phyloP scores from a whole-genome alignment of 2,329 filamentous ascomycete species.

The Ophiosphaerella korrae region DNA sequence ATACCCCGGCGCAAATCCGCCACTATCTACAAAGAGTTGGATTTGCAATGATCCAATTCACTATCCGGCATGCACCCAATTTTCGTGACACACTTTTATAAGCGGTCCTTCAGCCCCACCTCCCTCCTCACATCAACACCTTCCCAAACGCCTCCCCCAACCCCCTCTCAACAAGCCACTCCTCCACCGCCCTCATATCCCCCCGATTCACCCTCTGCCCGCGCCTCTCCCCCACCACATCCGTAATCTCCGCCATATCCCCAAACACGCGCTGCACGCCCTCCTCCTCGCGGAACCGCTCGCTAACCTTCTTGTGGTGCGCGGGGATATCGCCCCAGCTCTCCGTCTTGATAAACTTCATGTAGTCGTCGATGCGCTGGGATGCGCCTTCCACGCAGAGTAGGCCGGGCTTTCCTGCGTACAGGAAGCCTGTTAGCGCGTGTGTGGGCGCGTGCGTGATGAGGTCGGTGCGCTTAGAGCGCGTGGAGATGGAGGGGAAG shows the following conservation, averaged over 20 bases:
- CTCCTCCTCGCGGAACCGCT: constrained; percentile 54
- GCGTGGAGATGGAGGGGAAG: constrained; percentile 65
- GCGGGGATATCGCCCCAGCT: constrained; percentile 67
- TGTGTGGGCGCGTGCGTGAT: constrained; percentile 60
- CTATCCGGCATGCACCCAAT: too few relatives aligned
- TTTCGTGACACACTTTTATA: too few relatives aligned
- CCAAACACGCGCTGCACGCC: constrained; percentile 51
- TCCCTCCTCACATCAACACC: constrained; percentile 38
- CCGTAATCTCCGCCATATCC: constrained; percentile 65
- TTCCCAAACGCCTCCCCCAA: constrained; percentile 54
- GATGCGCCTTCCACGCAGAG: constrained; percentile 59
- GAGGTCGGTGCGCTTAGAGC: constrained; percentile 63
- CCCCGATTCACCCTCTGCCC: constrained; percentile 58
- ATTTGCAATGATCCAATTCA: too few relatives aligned
- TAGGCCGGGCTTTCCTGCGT: constrained; percentile 64
- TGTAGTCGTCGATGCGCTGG: constrained; percentile 60
- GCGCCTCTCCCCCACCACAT: constrained; percentile 54
- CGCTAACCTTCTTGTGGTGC: constrained; percentile 67
- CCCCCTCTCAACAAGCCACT: constrained; percentile 54
- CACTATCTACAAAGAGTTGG: too few relatives aligned
- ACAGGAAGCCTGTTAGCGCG: constrained; percentile 62
- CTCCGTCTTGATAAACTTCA: constrained; percentile 67
- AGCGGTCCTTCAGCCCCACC: too few relatives aligned
- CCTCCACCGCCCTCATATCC: constrained; percentile 60
- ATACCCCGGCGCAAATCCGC: too few relatives aligned